Evolutionary conservation across 78 protist genomes (phyloP).

Genomic region (Salpingoeca rosetta): DNA sequence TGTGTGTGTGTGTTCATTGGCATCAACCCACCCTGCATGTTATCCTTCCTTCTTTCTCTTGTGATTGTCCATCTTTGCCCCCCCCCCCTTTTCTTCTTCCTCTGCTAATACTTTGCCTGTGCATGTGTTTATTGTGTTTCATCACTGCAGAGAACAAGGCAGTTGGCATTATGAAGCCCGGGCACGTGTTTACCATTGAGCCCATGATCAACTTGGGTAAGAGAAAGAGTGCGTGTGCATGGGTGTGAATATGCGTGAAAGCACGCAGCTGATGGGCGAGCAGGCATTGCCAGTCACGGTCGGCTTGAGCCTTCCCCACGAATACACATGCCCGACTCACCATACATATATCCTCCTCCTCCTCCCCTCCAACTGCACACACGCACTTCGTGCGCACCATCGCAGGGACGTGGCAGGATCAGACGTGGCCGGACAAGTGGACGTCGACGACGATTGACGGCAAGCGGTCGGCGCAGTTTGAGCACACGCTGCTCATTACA

Average conservation of each 20-base stretch:
- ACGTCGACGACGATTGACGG: slow-evolving; percentile 84
- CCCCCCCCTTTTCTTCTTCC: neutral
- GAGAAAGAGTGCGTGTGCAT: no score
- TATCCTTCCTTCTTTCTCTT: no score
- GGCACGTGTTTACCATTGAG: slow-evolving; percentile 92
- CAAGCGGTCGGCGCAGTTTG: slow-evolving; percentile 92
- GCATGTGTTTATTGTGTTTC: neutral
- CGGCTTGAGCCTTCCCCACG: no score
- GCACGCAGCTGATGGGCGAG: no score
- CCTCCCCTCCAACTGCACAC: no score
- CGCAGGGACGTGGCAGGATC: slow-evolving; percentile 41
- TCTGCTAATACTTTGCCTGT: neutral
- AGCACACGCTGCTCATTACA: slow-evolving; percentile 88
- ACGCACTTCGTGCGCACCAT: no score
- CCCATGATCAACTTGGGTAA: slow-evolving; percentile 84
- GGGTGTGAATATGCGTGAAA: no score
- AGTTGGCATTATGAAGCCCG: slow-evolving; percentile 79
- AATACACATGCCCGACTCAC: no score
- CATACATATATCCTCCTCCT: no score
- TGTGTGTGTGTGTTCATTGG: neutral
- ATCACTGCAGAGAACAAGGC: slow-evolving; percentile 38
- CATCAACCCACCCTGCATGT: no score
- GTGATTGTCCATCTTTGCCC: neutral
- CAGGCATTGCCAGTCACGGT: no score
- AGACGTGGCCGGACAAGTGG: slow-evolving; percentile 91